Conservation (phyloP, 2,329 filamentous ascomycete genomes). For the Ilyonectria mors-panacis region DNA sequence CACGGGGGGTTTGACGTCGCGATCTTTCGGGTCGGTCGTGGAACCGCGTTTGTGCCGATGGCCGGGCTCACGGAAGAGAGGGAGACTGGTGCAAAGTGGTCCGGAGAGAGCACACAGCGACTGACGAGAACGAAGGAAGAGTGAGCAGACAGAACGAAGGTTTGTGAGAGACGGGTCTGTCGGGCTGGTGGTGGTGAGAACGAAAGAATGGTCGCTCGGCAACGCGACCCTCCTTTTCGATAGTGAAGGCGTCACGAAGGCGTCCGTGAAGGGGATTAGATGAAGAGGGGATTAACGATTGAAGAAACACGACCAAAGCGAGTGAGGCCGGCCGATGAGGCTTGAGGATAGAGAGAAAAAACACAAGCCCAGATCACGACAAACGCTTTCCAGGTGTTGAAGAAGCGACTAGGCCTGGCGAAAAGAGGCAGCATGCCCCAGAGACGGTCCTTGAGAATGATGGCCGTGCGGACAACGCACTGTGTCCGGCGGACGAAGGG, state of each 20-base stretch:
- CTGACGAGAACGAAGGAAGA: conserved; percentile 31
- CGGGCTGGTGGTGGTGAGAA: conserved; percentile 37
- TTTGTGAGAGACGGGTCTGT: conserved; percentile 34
- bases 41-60: conserved; percentile 28
- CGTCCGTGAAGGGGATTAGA: conserved; percentile 31
- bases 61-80: conserved; percentile 27
- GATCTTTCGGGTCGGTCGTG: conserved; percentile 34
- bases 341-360: conserved; percentile 40
- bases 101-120: conserved; percentile 29
- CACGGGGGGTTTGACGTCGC: conserved; percentile 47
- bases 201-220: conserved; percentile 47
- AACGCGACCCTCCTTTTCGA: conserved; percentile 50
- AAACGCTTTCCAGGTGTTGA: conserved; percentile 43
- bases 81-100: conserved; percentile 21
- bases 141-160: conserved; percentile 34
- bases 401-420: conserved; percentile 47
- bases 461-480: conserved; percentile 29
- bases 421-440: conserved; percentile 42
- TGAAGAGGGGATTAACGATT: conserved; percentile 53
- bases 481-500: conserved; percentile 37
- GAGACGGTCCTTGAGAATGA: conserved; percentile 23
- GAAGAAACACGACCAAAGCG: conserved; percentile 68
- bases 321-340: conserved; percentile 65
- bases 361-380: conserved; percentile 40
- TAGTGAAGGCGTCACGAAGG: conserved; percentile 35